phyloP scores from a whole-genome alignment of 2,329 filamentous ascomycete species.

The Cephalotrichum gorgonifer region DNA sequence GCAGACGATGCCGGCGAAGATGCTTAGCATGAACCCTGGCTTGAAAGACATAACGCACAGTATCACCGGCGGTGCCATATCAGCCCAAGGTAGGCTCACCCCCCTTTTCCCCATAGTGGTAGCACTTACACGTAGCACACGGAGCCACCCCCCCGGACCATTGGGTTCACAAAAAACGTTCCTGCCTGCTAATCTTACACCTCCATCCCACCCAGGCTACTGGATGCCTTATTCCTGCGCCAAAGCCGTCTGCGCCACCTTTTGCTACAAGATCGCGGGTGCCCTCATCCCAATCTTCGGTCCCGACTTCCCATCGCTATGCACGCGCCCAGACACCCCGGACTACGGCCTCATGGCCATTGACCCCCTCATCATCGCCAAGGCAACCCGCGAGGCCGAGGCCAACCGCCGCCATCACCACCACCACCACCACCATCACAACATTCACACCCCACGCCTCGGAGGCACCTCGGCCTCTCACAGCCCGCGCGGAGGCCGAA shows the following conservation, averaged over 20 bases:
- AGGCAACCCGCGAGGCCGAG: constrained; percentile 40
- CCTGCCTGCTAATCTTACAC: not conserved
- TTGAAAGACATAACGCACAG: constrained; percentile 85
- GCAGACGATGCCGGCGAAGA: constrained; percentile 81
- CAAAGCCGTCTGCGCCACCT: constrained; percentile 76
- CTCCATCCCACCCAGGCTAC: constrained; percentile 52
- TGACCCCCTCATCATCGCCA: constrained; percentile 39
- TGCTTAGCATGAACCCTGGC: constrained; percentile 66
- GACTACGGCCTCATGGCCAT: constrained; percentile 60
- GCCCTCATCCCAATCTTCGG: constrained; percentile 89
- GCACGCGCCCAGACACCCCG: constrained; percentile 53
- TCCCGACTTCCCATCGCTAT: constrained; percentile 63
- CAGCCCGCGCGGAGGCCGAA: not conserved
- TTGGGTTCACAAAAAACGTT: not conserved
- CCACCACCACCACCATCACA: constrained; percentile 13
- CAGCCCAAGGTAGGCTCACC: constrained; percentile 63
- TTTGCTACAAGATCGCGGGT: constrained; percentile 75
- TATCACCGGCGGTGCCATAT: constrained; percentile 85
- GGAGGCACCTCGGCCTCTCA: not conserved
- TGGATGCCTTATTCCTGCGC: constrained; percentile 93
- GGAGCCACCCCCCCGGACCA: constrained; percentile 6
- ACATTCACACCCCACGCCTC: constrained; percentile 1
- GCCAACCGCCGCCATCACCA: constrained; percentile 24
- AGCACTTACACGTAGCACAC: not conserved
- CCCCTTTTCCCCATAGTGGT: constrained; percentile 9